phyloP scores from a whole-genome alignment of 2,329 filamentous ascomycete genomes.

The Trichophyton simii region DNA sequence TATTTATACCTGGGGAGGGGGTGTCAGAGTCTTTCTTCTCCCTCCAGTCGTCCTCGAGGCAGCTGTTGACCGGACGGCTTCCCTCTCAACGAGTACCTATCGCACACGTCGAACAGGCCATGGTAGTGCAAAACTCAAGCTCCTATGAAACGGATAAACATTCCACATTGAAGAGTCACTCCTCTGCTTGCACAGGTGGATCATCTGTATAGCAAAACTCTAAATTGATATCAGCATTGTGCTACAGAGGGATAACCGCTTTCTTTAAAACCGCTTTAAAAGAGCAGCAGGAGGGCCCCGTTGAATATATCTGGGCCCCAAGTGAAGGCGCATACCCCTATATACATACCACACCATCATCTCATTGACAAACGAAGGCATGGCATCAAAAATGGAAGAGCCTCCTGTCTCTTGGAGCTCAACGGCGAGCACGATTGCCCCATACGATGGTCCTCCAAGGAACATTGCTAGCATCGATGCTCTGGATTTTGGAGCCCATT shows the following conservation, averaged over 20 bases:
- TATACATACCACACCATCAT: background rate
- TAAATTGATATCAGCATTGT: background rate
- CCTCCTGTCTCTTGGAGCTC: constrained; percentile 11
- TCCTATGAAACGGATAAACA: background rate
- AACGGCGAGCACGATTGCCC: constrained; percentile 6
- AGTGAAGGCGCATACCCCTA: too few relatives aligned
- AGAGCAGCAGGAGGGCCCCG: background rate
- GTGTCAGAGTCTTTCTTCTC: background rate
- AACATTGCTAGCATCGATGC: constrained; percentile 19
- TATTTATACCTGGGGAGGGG: too few relatives aligned
- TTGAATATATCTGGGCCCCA: background rate
- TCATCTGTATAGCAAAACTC: background rate
- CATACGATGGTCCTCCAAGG: constrained; percentile 18
- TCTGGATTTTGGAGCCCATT: constrained; percentile 21
- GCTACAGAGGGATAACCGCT: background rate
- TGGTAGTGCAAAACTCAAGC: background rate
- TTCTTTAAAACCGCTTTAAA: background rate
- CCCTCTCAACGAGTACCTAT: background rate
- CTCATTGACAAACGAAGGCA: background rate
- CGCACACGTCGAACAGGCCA: background rate
- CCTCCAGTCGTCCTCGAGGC: background rate
- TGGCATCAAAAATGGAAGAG: constrained; percentile 5
- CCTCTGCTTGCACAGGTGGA: background rate
- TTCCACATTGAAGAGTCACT: background rate
- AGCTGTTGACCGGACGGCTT: background rate